Evolutionary conservation across 2,329 filamentous ascomycete species (phyloP), one percentile per base, ranked within the genome.

Genomic region (Calonectria pteridis): DNA sequence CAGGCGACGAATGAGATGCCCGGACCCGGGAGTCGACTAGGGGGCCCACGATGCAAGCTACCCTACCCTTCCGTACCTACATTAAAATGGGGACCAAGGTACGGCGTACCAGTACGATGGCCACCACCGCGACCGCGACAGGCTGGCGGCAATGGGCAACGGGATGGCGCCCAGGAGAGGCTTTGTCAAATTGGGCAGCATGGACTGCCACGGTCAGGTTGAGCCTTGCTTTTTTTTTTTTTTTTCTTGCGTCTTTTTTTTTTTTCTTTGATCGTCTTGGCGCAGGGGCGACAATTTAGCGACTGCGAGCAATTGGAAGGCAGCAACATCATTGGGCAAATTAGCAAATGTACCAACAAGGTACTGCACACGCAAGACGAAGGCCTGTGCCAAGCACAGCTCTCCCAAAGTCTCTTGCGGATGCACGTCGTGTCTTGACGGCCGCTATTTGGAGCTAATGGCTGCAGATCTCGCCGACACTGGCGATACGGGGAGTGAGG

Each of bases 1-100:
- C 76, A 81, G 77, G 79, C 75, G 73, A 72, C 79, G 79, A 80
- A 80, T 80, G 73, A 75, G 76, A 73, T 72, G 51, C 55, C 72
- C 55, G 31, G 66, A 62, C 75, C 72, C 49, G 67, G 78, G 78
- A 72, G 76, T 37, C 67, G 63, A 75, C 77, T 67, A 78, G 78
- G 78, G 67, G 68, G 26, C 64, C 67, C 69, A 71, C 67, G 69
- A 73, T 68, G 71, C 59, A 73, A 73, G 75, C 63, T 74, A 78
- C 77, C 79, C 76, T 66, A 64, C 55, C 55, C 31, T 63, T 62
- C 51, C 43, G 53, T 68, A 74, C 69, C 62, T 69, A 69, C 72
- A 67, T 63, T 53, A 69, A 55, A 63, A 69, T 62, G 50, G 40
- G 50, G 55, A 51, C 49, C 29, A n/a, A n/a, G 66, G 74, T 78